These are phyloP conservation scores for Daldinia sp. DNA, from an alignment of 2,329 filamentous ascomycete species.

Conservation along the genomic window DNA sequence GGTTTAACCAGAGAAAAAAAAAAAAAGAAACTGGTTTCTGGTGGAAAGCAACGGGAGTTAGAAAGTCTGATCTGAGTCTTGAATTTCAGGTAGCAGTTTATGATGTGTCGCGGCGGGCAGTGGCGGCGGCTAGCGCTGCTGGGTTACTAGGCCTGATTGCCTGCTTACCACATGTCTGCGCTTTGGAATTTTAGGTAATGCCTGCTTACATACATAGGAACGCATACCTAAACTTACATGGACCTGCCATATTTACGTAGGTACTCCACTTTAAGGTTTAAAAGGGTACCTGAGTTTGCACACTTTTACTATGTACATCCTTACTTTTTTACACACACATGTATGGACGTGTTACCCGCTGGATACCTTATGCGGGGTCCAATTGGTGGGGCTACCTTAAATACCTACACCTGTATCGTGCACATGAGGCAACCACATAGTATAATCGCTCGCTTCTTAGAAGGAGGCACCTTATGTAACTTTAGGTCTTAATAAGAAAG, in stretches of 20 bases:
- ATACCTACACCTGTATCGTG: background rate
- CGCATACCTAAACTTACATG: background rate
- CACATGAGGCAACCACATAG: background rate
- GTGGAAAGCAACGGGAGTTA: conserved; percentile 38
- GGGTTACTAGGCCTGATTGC: background rate
- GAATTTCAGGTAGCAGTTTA: conserved; percentile 46
- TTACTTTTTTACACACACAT: too few species aligned
- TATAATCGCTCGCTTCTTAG: too few species aligned
- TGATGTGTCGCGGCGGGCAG: conserved; percentile 44
- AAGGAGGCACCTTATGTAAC: background rate
- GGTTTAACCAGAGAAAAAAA: conserved; percentile 19
- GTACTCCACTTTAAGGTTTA: background rate
- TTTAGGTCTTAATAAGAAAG: background rate
- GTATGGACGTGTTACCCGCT: conserved; percentile 1
- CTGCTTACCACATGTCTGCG: conserved; percentile 26
- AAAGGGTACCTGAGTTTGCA: conserved; percentile 1
- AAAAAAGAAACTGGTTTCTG: conserved; percentile 14
- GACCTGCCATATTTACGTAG: background rate
- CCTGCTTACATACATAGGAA: conserved; percentile 4
- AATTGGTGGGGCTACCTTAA: conserved; percentile 26
- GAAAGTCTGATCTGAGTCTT: conserved; percentile 34
- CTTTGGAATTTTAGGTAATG: conserved; percentile 21
- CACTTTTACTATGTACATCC: background rate
- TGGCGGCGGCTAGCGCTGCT: conserved; percentile 37
- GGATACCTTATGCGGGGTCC: conserved; percentile 32